A percentile compares a stretch with the other conserved stretches of the same genome.
Evolutionary conservation across 2,329 filamentous ascomycete species (phyloP).

Genomic region (Delphinella strobiligena): DNA sequence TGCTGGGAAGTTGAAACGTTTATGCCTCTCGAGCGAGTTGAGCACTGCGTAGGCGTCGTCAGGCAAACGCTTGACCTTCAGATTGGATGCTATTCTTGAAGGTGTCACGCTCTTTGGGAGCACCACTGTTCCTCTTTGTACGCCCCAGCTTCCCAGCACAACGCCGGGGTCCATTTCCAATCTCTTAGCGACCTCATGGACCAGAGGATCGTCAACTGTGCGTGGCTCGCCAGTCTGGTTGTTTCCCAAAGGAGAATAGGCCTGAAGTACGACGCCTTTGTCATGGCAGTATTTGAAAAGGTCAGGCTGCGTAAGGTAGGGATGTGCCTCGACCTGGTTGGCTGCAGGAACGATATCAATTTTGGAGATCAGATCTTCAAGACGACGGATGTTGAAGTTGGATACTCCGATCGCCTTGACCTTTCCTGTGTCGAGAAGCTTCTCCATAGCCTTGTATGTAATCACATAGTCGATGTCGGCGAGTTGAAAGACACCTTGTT

Average conservation of each 20-base stretch:
- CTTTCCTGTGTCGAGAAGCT: conserved; percentile 16
- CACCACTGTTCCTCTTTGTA: conserved; percentile 53
- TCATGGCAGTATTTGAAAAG: conserved; percentile 23
- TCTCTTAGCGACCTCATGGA: conserved; percentile 49
- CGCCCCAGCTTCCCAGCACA: conserved; percentile 47
- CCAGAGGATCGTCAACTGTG: conserved; percentile 48
- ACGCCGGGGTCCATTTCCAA: conserved; percentile 42
- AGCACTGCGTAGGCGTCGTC: conserved; percentile 24
- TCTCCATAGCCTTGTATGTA: conserved; percentile 16
- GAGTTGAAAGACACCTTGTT: conserved; percentile 6
- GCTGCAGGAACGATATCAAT: conserved; percentile 28
- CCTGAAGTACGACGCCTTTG: conserved; percentile 24
- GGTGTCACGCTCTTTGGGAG: conserved; percentile 59
- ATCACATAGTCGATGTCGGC: conserved; percentile 17
- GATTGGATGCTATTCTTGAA: conserved; percentile 41
- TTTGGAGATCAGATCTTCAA: conserved; percentile 20
- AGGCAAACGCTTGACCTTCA: conserved; percentile 20
- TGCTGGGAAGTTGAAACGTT: conserved; percentile 32
- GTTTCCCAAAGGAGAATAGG: conserved; percentile 27
- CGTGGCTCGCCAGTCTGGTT: conserved; percentile 50
- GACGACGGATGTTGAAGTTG: conserved; percentile 15
- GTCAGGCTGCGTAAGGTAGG: conserved; percentile 26
- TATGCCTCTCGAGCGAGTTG: conserved; percentile 29
- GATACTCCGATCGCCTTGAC: conserved; percentile 18
- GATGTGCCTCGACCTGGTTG: conserved; percentile 27